A percentile compares a stretch with the other conserved stretches of the same genome.
Conservation (phyloP, 2,329 filamentous ascomycete genomes). For the Penicillium italicum region DNA sequence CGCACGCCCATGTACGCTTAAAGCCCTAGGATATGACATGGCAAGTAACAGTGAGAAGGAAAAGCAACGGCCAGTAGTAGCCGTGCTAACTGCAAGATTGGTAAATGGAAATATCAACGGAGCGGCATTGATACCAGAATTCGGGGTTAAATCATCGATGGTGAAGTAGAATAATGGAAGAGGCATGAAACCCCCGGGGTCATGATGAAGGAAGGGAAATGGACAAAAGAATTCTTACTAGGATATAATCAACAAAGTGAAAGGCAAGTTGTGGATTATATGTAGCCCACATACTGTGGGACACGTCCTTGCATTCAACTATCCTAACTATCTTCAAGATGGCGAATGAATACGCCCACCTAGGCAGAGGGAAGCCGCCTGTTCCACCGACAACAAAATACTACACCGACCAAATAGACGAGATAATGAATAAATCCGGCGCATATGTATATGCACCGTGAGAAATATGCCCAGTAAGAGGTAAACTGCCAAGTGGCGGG, state of each 20-base stretch:
- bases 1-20: too few relatives aligned
- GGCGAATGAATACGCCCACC: constrained; percentile 10
- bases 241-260: neutral
- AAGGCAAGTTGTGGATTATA: neutral
- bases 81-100: too few relatives aligned
- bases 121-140: too few relatives aligned
- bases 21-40: too few relatives aligned
- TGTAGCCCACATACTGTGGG: constrained; percentile 8
- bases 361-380: neutral
- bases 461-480: constrained; percentile 1
- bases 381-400: constrained; percentile 5
- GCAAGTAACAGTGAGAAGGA: too few relatives aligned
- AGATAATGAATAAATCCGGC: constrained; percentile 7
- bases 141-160: too few relatives aligned
- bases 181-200: too few relatives aligned
- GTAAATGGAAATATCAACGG: too few relatives aligned
- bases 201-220: neutral
- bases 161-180: too few relatives aligned
- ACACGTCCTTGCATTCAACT: constrained; percentile 10
- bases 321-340: constrained; percentile 19
- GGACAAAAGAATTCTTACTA: neutral
- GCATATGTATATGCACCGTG: constrained; percentile 5
- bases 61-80: too few relatives aligned
- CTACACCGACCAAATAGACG: constrained; percentile 12
- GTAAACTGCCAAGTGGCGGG: constrained; percentile 9